Evolutionary conservation across 139 green algal species (phyloP).

Genomic region (Asterochloris sp.): DNA sequence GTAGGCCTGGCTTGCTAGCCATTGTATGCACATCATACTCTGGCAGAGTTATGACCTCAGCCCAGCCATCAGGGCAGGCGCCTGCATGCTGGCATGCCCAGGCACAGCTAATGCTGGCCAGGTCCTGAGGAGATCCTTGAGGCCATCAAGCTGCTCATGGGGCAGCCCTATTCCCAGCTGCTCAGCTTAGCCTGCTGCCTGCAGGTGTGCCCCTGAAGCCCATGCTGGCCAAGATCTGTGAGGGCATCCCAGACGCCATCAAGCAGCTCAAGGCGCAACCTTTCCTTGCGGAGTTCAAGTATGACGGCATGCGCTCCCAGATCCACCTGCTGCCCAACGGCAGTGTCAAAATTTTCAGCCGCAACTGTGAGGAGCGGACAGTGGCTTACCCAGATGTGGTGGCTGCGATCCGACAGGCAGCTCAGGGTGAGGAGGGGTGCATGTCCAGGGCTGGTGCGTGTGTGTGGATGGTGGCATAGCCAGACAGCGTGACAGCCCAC

Average conservation of each 20-base stretch:
- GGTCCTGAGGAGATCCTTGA: slow-evolving; percentile 20
- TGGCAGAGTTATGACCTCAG: no score
- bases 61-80: no score
- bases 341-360: slow-evolving; percentile 70
- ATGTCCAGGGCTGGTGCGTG: no score
- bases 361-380: slow-evolving; percentile 80
- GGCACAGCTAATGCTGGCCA: slow-evolving; percentile 73
- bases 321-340: slow-evolving; percentile 71
- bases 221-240: slow-evolving; percentile 83
- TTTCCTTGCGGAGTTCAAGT: slow-evolving; percentile 83
- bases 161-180: no score
- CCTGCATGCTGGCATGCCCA: neutral
- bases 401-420: slow-evolving; percentile 23
- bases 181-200: neutral
- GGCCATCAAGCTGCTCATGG: no score
- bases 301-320: slow-evolving; percentile 85
- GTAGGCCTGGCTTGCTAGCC: neutral
- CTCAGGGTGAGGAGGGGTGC: neutral
- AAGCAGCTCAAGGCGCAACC: slow-evolving; percentile 39
- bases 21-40: no score
- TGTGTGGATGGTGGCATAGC: no score
- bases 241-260: slow-evolving; percentile 58
- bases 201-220: slow-evolving; percentile 84
- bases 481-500: no score
- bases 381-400: slow-evolving; percentile 67